These are phyloP conservation scores for Alternaria atra DNA, from an alignment of 2,329 filamentous ascomycete genomes.

Conservation along the genomic window DNA sequence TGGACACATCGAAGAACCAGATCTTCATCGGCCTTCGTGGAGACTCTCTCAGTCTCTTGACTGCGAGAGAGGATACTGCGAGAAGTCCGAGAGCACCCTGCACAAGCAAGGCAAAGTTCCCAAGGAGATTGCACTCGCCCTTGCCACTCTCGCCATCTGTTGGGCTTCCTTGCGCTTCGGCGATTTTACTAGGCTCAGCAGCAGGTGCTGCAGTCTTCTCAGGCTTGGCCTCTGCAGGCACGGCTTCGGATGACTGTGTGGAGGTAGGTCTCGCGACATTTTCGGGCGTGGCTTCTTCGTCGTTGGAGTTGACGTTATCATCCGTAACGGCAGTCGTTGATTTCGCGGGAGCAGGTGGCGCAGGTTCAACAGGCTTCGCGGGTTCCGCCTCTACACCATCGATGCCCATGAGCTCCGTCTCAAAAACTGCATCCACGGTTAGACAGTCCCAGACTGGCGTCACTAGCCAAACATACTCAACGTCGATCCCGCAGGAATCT, in stretches of 20 bases:
- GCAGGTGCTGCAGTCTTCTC: slow-evolving; percentile 22
- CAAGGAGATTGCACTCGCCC: slow-evolving; percentile 86
- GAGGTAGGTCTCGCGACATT: slow-evolving; percentile 13
- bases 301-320: slow-evolving; percentile 13
- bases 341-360: slow-evolving; percentile 3
- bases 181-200: slow-evolving; percentile 24
- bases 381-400: slow-evolving; percentile 57
- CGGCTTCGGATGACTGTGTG: slow-evolving; percentile 19
- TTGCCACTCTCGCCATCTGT: slow-evolving; percentile 58
- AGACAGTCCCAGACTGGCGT: slow-evolving; percentile 10
- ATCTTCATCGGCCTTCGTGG: slow-evolving; percentile 93
- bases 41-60: slow-evolving; percentile 90
- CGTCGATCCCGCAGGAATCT: slow-evolving; percentile 80
- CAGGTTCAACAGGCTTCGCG: slow-evolving; percentile 5
- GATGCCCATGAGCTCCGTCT: slow-evolving; percentile 89
- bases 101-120: slow-evolving; percentile 88
- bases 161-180: slow-evolving; percentile 36
- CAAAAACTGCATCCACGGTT: slow-evolving; percentile 71
- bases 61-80: slow-evolving; percentile 86
- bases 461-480: slow-evolving; percentile 64
- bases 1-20: slow-evolving; percentile 97
- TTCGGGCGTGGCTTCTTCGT: slow-evolving; percentile 23
- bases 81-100: slow-evolving; percentile 86
- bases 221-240: slow-evolving; percentile 16
- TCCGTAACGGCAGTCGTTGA: slow-evolving; percentile 13